Conservation (phyloP, 305 asterid species). For the Fraxinus velutina region DNA sequence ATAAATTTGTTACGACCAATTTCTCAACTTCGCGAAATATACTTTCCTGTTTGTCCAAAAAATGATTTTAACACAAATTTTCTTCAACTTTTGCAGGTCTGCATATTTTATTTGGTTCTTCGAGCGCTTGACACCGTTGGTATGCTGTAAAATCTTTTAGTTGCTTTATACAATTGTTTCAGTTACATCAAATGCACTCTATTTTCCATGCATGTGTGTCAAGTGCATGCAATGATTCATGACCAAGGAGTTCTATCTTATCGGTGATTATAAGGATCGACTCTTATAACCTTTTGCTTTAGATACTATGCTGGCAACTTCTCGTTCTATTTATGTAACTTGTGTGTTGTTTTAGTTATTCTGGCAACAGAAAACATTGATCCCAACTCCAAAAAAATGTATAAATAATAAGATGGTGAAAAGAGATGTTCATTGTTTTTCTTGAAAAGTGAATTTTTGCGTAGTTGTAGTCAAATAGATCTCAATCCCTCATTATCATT, state of each 20-base stretch:
- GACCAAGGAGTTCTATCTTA: background rate
- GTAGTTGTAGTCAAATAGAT: background rate
- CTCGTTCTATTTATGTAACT: background rate
- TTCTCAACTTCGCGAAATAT: background rate
- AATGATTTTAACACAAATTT: background rate
- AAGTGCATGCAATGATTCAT: background rate
- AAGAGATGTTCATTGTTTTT: background rate
- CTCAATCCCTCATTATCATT: background rate
- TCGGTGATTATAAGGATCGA: background rate
- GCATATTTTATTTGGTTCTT: conserved; percentile 6
- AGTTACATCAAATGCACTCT: background rate
- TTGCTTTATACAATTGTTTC: background rate
- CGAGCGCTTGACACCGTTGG: conserved; percentile 5
- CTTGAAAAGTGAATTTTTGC: background rate
- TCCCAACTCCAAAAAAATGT: background rate
- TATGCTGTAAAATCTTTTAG: background rate
- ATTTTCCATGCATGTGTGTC: background rate
- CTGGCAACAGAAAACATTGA: background rate
- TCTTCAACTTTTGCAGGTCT: background rate
- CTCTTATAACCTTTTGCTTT: background rate
- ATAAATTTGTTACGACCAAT: background rate
- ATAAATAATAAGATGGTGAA: background rate
- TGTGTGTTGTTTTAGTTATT: background rate
- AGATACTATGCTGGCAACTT: background rate
- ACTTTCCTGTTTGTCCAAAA: background rate